Evolutionary conservation across 2,329 filamentous ascomycete genomes (phyloP).

Genomic region (Curvularia eragrostidis): DNA sequence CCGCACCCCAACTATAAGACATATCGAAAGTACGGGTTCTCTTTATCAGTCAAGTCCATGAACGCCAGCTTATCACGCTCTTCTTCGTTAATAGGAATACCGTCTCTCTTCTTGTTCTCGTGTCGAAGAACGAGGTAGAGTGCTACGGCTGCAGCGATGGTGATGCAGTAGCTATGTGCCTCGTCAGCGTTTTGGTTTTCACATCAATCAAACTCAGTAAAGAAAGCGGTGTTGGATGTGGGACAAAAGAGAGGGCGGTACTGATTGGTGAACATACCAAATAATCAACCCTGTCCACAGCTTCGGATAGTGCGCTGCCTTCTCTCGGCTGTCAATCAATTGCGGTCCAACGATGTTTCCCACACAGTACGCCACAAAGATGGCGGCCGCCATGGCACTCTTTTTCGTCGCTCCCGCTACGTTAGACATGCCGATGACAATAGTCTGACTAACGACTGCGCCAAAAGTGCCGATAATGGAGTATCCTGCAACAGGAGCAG

Average conservation of each 20-base stretch:
- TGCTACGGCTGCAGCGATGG: constrained; percentile 62
- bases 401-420: constrained; percentile 81
- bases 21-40: constrained; percentile 66
- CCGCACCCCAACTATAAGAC: constrained; percentile 41
- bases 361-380: constrained; percentile 78
- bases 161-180: constrained; percentile 65
- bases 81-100: constrained; percentile 61
- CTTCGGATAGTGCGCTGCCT: constrained; percentile 71
- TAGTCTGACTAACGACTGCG: constrained; percentile 69
- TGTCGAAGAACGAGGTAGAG: constrained; percentile 66
- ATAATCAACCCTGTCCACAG: constrained; percentile 74
- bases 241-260: neutral
- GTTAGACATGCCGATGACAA: constrained; percentile 68
- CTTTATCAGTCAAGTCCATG: constrained; percentile 62
- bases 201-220: neutral
- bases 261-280: constrained; percentile 49
- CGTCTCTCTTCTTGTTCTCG: constrained; percentile 57
- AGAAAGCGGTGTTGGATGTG: neutral
- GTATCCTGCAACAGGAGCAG: constrained; percentile 72
- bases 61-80: constrained; percentile 60
- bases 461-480: constrained; percentile 76
- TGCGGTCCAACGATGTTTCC: constrained; percentile 79
- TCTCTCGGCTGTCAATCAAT: constrained; percentile 71
- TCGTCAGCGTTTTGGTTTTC: neutral
- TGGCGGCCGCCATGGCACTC: constrained; percentile 74